phyloP scores from a whole-genome alignment of 352 stramenopile genomes.

The Pythium dissotocum region DNA sequence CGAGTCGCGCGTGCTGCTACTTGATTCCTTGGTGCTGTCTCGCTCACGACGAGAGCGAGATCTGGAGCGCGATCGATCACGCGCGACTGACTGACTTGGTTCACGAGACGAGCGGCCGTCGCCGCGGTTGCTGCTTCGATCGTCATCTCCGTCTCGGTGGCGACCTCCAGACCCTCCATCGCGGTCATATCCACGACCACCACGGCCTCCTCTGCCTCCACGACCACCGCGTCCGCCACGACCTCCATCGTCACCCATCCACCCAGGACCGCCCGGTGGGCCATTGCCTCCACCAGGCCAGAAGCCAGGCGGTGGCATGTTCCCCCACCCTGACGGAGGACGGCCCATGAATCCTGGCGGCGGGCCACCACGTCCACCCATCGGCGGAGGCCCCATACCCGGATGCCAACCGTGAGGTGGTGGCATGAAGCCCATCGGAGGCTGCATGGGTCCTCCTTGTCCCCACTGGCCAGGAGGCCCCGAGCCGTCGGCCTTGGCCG shows the following conservation, averaged over 20 bases:
- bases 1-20: slow-evolving; percentile 26
- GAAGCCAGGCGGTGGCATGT: slow-evolving; percentile 36
- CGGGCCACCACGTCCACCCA: slow-evolving; percentile 21
- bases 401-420: slow-evolving; percentile 70
- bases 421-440: slow-evolving; percentile 52
- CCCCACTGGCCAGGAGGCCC: slow-evolving; percentile 30
- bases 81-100: slow-evolving; percentile 26
- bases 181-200: slow-evolving; percentile 25
- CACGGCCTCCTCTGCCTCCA: slow-evolving; percentile 32
- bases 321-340: slow-evolving; percentile 48
- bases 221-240: slow-evolving; percentile 36
- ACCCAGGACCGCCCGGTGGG: slow-evolving; percentile 32
- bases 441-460: slow-evolving; percentile 23
- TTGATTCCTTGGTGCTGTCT: slow-evolving; percentile 23
- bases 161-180: slow-evolving; percentile 20
- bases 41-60: slow-evolving; percentile 41
- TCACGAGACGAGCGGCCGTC: slow-evolving; percentile 39
- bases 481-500: slow-evolving; percentile 27
- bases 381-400: slow-evolving; percentile 57
- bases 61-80: slow-evolving; percentile 60
- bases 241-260: slow-evolving; percentile 49
- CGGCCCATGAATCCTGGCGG: slow-evolving; percentile 32
- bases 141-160: slow-evolving; percentile 39
- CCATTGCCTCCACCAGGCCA: slow-evolving; percentile 48
- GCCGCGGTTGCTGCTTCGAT: slow-evolving; percentile 9